These are phyloP conservation scores for Pogostemon cablin DNA, from an alignment of 257 asterid genomes.

Conservation along the genomic window DNA sequence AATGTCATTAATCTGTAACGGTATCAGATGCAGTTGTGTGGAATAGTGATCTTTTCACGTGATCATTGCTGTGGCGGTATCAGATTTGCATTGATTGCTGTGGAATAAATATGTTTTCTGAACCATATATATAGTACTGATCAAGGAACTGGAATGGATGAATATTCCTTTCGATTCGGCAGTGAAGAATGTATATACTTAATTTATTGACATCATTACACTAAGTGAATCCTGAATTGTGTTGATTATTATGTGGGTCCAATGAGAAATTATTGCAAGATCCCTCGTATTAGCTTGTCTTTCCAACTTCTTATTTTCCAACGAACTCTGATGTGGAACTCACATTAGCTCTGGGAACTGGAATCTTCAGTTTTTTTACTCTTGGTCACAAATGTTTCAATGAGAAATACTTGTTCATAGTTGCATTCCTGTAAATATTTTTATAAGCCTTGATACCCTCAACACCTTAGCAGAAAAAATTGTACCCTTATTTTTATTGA, in stretches of 20 bases:
- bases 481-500: background rate
- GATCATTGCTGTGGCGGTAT: constrained; percentile 13
- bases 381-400: background rate
- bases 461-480: background rate
- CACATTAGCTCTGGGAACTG: constrained; percentile 19
- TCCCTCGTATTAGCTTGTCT: background rate
- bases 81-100: background rate
- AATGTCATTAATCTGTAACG: background rate
- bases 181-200: background rate
- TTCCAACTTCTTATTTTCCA: constrained; percentile 9
- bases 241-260: constrained; percentile 15
- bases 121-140: background rate
- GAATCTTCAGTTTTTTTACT: constrained; percentile 16
- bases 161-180: background rate
- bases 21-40: constrained; percentile 28
- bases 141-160: background rate
- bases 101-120: background rate
- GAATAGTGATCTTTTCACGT: constrained; percentile 10
- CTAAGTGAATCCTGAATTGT: background rate
- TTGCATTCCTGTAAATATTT: background rate
- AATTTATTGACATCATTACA: background rate
- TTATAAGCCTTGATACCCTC: background rate
- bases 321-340: constrained; percentile 23
- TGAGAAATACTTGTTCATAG: background rate
- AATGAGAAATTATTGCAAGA: constrained; percentile 1